Evolutionary conservation across 768 basidiomycete species (phyloP), one percentile per base, ranked within the genome.

Genomic region (Rickenella mellea): DNA sequence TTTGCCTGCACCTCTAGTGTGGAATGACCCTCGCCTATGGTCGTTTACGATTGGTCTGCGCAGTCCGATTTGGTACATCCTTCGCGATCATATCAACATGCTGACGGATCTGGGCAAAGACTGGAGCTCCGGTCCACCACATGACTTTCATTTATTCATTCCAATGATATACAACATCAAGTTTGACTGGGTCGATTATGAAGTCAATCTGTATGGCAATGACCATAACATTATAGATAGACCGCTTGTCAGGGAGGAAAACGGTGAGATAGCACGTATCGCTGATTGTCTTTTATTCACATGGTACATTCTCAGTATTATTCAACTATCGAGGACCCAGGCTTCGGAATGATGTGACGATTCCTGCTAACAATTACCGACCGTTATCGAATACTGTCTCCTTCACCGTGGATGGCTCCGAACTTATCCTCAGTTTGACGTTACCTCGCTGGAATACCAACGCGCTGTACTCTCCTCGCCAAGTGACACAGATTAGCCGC

Each of bases 191-290:
- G 70, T 80, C 55, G 78, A 89, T 52, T 93, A 80, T 60, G 72
- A 76, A 45, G 56, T 94, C 39, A 83, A 84, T 51, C 57, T 87
- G 20, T 93, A 88, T 55, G 78, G 87, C 40, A 98, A 98, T 55
- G 94, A 98, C 59, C 90, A 91, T 55, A 98, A 98, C 55, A 89
- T 98, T 55, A 86, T 98, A 39, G 90, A 96, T 65, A 86, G 84
- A 47, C 90, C 92, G 2, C 63, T 81, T 26, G 66, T 80, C 43
- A 66, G 63, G 43, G 83, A 90, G n/a, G 85, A 90, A 51, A 97
- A 98, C 57, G 80, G 91, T 91, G 52, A 42, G 60, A 48, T 27
- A 14, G 30, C 21, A 10, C 26, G 35, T 35, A 19, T n/a, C 39
- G 17, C 38, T 25, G n/a, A 36, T 39, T 35, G 26, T n/a, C 6